Conservation (phyloP, 2,329 filamentous ascomycete species). For the Ilyonectria destructans region DNA sequence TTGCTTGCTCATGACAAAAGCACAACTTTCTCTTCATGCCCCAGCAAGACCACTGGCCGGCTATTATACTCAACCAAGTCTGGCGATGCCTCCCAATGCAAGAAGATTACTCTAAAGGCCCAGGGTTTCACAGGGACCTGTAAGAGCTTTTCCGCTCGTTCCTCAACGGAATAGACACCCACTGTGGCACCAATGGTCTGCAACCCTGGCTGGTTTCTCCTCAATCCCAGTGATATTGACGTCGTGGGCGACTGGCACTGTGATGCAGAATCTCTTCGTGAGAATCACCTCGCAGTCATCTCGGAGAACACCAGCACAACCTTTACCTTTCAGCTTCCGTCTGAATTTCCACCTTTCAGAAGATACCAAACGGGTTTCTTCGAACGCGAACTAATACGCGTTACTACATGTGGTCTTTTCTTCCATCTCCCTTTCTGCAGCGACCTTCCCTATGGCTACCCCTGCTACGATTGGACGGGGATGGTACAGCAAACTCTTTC, state of each 20-base stretch:
- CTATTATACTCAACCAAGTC: constrained; percentile 45
- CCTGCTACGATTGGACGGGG: constrained; percentile 30
- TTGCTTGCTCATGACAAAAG: constrained; percentile 47
- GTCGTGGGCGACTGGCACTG: constrained; percentile 21
- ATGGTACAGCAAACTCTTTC: constrained; percentile 23
- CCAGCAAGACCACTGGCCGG: constrained; percentile 42
- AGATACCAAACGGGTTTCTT: background rate
- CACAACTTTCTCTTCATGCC: constrained; percentile 48
- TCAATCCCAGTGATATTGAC: constrained; percentile 9
- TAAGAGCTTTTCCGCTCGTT: constrained; percentile 35
- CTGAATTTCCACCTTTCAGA: constrained; percentile 11
- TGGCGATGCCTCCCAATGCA: constrained; percentile 40
- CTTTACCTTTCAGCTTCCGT: constrained; percentile 22
- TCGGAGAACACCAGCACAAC: constrained; percentile 27
- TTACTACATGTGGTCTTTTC: constrained; percentile 25
- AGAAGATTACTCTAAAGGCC: constrained; percentile 46
- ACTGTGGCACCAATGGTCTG: background rate
- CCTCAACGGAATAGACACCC: constrained; percentile 8
- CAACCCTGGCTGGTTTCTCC: constrained; percentile 12
- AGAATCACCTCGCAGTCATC: constrained; percentile 17
- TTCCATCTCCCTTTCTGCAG: constrained; percentile 31
- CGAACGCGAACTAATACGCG: constrained; percentile 1
- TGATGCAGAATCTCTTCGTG: constrained; percentile 17
- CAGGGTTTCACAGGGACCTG: constrained; percentile 50
- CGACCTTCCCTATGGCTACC: constrained; percentile 21